These are phyloP conservation scores for Xylaria nigripes DNA, from an alignment of 495 filamentous ascomycete species.

Conservation along the genomic window DNA sequence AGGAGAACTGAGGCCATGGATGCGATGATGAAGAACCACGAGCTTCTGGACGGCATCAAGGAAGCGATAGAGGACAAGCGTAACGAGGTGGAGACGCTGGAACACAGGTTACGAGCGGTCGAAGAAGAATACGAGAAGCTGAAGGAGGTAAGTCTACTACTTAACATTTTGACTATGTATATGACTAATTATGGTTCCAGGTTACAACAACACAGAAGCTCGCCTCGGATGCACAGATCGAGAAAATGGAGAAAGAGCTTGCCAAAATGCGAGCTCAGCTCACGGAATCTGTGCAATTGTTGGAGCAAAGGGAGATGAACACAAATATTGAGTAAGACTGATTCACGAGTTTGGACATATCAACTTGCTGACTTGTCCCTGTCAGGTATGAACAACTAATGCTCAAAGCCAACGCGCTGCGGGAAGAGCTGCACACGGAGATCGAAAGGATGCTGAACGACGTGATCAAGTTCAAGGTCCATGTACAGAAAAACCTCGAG, in stretches of 20 bases:
- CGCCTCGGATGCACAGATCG: slow-evolving; percentile 82
- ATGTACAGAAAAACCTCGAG: slow-evolving; percentile 83
- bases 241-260: slow-evolving; percentile 96
- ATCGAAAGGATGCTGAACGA: slow-evolving; percentile 94
- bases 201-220: slow-evolving; percentile 79
- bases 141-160: slow-evolving; percentile 56
- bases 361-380: neutral
- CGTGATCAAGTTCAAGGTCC: slow-evolving; percentile 97
- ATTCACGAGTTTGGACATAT: neutral
- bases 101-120: slow-evolving; percentile 72
- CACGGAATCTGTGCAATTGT: slow-evolving; percentile 79
- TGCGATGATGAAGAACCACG: slow-evolving; percentile 80
- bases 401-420: slow-evolving; percentile 68
- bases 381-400: slow-evolving; percentile 80
- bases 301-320: slow-evolving; percentile 95
- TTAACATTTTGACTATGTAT: neutral
- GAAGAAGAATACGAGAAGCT: slow-evolving; percentile 91
- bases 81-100: slow-evolving; percentile 84
- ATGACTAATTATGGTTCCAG: slow-evolving; percentile 17
- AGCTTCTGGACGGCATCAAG: slow-evolving; percentile 83
- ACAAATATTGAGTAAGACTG: slow-evolving; percentile 79
- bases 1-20: slow-evolving; percentile 73
- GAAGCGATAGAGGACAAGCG: slow-evolving; percentile 92
- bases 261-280: slow-evolving; percentile 81
- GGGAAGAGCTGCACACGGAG: slow-evolving; percentile 92